Conservation (phyloP, 805 yeast genomes). For the Komagataella kurtzmanii region DNA sequence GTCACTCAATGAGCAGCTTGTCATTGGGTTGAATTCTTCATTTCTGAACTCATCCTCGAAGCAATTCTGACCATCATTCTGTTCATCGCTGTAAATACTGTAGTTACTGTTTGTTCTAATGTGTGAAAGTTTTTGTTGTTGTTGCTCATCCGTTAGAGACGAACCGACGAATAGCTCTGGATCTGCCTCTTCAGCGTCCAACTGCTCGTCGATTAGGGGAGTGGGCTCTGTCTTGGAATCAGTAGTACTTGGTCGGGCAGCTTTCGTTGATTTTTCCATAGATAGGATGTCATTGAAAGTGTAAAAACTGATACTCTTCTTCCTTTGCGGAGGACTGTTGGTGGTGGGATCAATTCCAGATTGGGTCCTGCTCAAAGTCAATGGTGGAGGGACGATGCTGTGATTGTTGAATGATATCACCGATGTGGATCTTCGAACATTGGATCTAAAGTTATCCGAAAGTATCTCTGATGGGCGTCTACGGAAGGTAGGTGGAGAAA, state of each 20-base stretch:
- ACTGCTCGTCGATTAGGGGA: not conserved
- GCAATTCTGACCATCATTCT: not conserved
- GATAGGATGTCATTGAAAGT: conserved; percentile 15
- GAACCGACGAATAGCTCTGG: not conserved
- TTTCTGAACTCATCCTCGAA: not conserved
- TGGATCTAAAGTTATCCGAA: not conserved
- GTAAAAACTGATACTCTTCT: conserved; percentile 12
- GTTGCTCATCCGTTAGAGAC: not conserved
- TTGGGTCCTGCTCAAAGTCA: conserved; percentile 1
- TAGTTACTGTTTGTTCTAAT: not conserved
- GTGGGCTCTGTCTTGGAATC: not conserved
- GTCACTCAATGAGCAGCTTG: not conserved
- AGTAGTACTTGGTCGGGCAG: not conserved
- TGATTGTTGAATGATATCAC: not conserved
- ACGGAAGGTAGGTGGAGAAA: not conserved
- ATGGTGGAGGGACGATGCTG: conserved; percentile 1
- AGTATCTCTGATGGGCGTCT: not conserved
- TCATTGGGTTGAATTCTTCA: not conserved
- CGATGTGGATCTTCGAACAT: not conserved
- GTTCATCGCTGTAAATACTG: conserved; percentile 1
- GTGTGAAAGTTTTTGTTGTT: not conserved
- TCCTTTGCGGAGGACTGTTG: not conserved
- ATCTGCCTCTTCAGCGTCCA: conserved; percentile 1
- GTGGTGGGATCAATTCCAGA: not conserved
- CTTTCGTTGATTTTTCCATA: not conserved